Evolutionary conservation across 495 filamentous ascomycete species (phyloP).

Genomic region (Penicilliopsis zonata): DNA sequence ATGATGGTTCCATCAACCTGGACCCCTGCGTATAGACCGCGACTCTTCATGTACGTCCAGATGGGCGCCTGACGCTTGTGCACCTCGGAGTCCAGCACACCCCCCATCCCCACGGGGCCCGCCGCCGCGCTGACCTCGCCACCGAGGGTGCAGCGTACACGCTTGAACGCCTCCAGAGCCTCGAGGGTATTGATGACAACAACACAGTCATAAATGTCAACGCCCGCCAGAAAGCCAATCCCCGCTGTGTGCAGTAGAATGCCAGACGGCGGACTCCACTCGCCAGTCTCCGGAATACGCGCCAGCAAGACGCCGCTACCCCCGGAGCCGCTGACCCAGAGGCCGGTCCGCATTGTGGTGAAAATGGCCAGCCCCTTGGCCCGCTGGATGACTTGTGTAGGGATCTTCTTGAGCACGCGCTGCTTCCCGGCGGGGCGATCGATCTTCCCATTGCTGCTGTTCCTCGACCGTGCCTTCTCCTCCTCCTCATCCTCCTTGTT

Average conservation of each 20-base stretch:
- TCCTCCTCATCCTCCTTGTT: constrained; percentile 8
- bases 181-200: constrained; percentile 77
- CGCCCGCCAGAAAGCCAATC: constrained; percentile 76
- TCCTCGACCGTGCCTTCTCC: constrained; percentile 4
- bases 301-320: constrained; percentile 68
- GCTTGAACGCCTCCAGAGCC: constrained; percentile 70
- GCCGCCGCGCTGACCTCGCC: constrained; percentile 65
- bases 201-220: constrained; percentile 90
- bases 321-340: constrained; percentile 84
- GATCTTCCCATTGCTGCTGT: constrained; percentile 24
- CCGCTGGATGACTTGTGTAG: constrained; percentile 64
- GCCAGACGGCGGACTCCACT: constrained; percentile 81
- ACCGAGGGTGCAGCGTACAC: constrained; percentile 63
- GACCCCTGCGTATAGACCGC: constrained; percentile 72
- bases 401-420: constrained; percentile 71
- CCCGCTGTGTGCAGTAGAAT: constrained; percentile 80
- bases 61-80: constrained; percentile 61
- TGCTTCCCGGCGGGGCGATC: constrained; percentile 54
- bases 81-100: constrained; percentile 60
- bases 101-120: constrained; percentile 68
- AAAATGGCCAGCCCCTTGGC: constrained; percentile 85
- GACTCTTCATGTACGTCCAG: constrained; percentile 80
- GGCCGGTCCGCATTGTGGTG: constrained; percentile 83
- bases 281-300: constrained; percentile 60
- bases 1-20: constrained; percentile 76